These are phyloP conservation scores for Phytophthora pinifolia DNA, from an alignment of 352 stramenopile genomes.

Conservation along the genomic window DNA sequence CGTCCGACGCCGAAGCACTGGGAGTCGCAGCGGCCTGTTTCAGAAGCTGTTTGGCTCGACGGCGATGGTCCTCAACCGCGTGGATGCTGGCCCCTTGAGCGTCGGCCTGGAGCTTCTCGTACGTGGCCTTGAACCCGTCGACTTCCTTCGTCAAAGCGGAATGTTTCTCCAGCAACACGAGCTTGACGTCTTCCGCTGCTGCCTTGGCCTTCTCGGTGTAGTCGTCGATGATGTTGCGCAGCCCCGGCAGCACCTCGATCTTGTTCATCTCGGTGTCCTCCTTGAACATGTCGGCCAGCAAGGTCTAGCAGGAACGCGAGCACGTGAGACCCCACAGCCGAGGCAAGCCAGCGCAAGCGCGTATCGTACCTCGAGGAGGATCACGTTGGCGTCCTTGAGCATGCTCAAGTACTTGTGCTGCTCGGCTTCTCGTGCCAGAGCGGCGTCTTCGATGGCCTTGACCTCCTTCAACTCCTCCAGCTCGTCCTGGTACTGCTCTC, in stretches of 20 bases:
- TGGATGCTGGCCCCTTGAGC: slow-evolving; percentile 76
- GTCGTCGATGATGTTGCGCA: slow-evolving; percentile 90
- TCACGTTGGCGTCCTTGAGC: slow-evolving; percentile 86
- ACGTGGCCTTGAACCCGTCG: slow-evolving; percentile 57
- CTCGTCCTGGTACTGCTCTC: slow-evolving; percentile 92
- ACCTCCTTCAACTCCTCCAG: slow-evolving; percentile 83
- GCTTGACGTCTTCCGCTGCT: slow-evolving; percentile 84
- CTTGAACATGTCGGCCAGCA: slow-evolving; percentile 92
- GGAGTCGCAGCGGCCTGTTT: slow-evolving; percentile 45
- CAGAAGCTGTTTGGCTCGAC: slow-evolving; percentile 72
- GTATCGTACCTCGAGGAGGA: slow-evolving; percentile 68
- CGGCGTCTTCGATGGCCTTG: slow-evolving; percentile 85
- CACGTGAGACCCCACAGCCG: background rate
- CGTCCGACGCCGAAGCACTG: slow-evolving; percentile 27
- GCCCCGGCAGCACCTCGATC: slow-evolving; percentile 86
- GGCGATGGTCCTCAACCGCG: slow-evolving; percentile 79
- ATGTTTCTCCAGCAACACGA: slow-evolving; percentile 79
- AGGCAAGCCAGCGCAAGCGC: background rate
- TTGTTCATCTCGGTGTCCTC: slow-evolving; percentile 92
- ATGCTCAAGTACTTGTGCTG: slow-evolving; percentile 79
- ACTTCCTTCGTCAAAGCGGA: slow-evolving; percentile 50
- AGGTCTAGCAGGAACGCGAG: slow-evolving; percentile 42
- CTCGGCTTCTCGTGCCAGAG: slow-evolving; percentile 69
- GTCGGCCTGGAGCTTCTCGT: slow-evolving; percentile 64
- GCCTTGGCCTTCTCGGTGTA: slow-evolving; percentile 87